Conservation (phyloP, 1,139 yeast species). For the Candida neerlandica region DNA sequence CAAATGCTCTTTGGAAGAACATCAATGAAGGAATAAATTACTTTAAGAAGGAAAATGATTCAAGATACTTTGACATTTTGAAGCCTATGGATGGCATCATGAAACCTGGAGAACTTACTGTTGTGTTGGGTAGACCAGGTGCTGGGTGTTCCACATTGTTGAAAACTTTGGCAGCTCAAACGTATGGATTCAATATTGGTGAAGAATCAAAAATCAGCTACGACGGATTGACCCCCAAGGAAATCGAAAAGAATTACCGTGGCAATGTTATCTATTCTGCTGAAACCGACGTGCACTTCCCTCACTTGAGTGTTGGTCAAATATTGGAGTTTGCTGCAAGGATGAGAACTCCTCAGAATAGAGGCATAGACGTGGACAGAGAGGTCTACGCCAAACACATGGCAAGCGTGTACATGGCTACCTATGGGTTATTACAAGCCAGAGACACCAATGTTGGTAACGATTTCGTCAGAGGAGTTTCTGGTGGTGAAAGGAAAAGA, state of each 20-base stretch:
- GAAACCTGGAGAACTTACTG: constrained; percentile 35
- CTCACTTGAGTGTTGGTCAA: constrained; percentile 54
- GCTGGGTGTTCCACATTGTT: constrained; percentile 35
- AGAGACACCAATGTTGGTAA: constrained; percentile 37
- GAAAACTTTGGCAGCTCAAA: constrained; percentile 34
- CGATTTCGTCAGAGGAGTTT: constrained; percentile 38
- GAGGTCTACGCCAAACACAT: constrained; percentile 42
- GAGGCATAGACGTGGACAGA: constrained; percentile 36
- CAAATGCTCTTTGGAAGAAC: constrained; percentile 45
- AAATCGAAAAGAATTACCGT: constrained; percentile 47
- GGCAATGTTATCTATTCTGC: constrained; percentile 54
- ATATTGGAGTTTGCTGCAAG: constrained; percentile 48
- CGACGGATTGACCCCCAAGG: constrained; percentile 51
- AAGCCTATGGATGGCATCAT: constrained; percentile 35
- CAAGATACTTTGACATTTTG: constrained; percentile 30
- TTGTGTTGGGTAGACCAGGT: constrained; percentile 39
- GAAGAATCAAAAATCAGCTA: constrained; percentile 33
- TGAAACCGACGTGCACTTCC: constrained; percentile 55
- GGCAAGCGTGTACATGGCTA: constrained; percentile 45
- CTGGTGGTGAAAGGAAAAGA: constrained; percentile 48
- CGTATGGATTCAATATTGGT: constrained; percentile 35
- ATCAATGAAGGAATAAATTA: constrained; percentile 21
- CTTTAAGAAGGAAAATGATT: constrained; percentile 29
- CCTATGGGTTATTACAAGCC: constrained; percentile 38
- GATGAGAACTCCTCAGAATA: constrained; percentile 41